Evolutionary conservation across 805 yeast genomes (phyloP), one percentile per base, ranked within the genome.

Genomic region (Metschnikowia rubicola): DNA sequence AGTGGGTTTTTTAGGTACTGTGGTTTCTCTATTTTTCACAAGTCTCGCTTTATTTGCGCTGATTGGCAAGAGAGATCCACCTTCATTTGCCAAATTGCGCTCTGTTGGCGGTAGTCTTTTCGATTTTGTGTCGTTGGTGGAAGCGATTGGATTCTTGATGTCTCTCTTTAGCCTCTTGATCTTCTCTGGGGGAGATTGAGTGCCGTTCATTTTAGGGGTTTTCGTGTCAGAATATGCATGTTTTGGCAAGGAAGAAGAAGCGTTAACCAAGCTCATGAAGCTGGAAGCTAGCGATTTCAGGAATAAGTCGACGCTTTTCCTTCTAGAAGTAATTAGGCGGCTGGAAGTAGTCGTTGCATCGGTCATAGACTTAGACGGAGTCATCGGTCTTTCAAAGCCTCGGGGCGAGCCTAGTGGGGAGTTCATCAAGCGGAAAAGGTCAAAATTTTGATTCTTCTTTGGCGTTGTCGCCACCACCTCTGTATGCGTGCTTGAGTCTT

Each of bases 11-110:
- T 64, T 64, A 48, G 70, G 63, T 4, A 59, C 60, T 1, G 76
- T 68, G 4, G 68, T 65, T 19, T 65, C 65, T 0, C 81, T 81
- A 53, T 78, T 80, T 19, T 67, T 62, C 17, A 75, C 61, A 7
- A 68, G 65, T 44, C 60, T 63, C 4, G 71, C 65, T 33, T 71
- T 71, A 45, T 75, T 74, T 8, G 72, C 73, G 11, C 74, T 72
- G 10, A 44, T 44, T 11, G 48, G 36, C 32, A 41, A 32, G 8
- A 13, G 32, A 6, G 48, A 73, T 53, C 67, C 74, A 13, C 69
- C 58, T 0, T 75, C 78, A 43, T 62, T 58, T 30, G 52, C 47
- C 10, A 43, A 39, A 30, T 44, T 45, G 15, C 56, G 40, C n/a
- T 47, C 51, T 8, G 56, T 54, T 7, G 61, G 56, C 1, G 75